Base-by-base conservation (phyloP, 1,284 basidiomycete species). In the Apiotrichum gracile region DNA sequence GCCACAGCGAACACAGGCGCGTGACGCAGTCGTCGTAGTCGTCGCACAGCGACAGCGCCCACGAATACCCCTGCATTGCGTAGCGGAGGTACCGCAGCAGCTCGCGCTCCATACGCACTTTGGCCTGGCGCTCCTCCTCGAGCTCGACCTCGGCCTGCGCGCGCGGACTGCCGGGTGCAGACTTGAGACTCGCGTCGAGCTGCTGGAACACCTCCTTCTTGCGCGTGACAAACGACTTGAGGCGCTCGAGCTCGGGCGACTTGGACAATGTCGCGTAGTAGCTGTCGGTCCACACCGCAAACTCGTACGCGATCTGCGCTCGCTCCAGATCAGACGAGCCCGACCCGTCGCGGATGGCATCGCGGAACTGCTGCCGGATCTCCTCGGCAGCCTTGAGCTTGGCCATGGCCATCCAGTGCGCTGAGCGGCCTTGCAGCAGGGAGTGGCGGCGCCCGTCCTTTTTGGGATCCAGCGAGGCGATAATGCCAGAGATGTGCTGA, bases 1-100 rank as follows among this genome's bases (percentile, higher is more conserved):
- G 85, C 94, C 94, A 98, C 2, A 98, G 78, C 1, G 92, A 93
- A 61, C 85, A 85, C 35, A 98, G 79, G 6, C 90, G 83, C 45
- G 91, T 87, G 6, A 87, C 78, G 1, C 83, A 84, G 57, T 87
- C 85, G 66, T 97, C 88, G 60, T 84, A 85, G 1, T 76, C 74
- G 64, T 92, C 86, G 0, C 86, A 85, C 1, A 79, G 70, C 17
- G 79, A 73, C 39, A 98, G 78, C 51, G 86, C 85, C 19, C 79
- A 80, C 0, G 90, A 85, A 70, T 91, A 91, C 86, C 93, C 92
- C 48, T 82, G 78, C 44, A 96, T 78, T 0, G 92, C 86, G 44
- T 84, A 81, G 34, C 78, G 76, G 14, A 97, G 80, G 69, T 91
- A 93, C 1, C 77, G 70, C 49, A 83, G 75, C 27, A 83, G 79